phyloP scores from a whole-genome alignment of 2,329 filamentous ascomycete genomes.

The Arthrobotrys sinensis region DNA sequence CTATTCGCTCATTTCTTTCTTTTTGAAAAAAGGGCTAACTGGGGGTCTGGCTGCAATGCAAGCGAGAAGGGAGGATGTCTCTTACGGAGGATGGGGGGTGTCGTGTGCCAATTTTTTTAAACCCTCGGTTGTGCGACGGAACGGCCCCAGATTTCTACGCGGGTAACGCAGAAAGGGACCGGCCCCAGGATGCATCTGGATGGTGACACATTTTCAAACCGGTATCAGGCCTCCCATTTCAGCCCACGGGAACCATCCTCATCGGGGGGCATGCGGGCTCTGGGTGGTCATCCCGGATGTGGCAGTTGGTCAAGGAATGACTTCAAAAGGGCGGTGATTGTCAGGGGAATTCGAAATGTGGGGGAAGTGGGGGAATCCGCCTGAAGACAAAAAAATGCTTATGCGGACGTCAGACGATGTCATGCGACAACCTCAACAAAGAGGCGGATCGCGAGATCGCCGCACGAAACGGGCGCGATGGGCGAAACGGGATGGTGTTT shows the following conservation, averaged over 20 bases:
- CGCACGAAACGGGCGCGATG: not conserved
- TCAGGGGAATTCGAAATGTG: conserved; percentile 17
- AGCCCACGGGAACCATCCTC: not conserved
- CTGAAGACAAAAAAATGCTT: not conserved
- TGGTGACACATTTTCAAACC: not conserved
- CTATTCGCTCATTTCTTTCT: conserved; percentile 26
- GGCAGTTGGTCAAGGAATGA: conserved; percentile 1
- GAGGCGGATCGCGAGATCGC: not conserved
- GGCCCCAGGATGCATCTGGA: conserved; percentile 13
- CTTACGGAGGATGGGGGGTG: not conserved
- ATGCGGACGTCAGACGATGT: not conserved
- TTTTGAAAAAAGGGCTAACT: not conserved
- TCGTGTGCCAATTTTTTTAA: conserved; percentile 16
- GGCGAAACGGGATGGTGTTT: too few species aligned
- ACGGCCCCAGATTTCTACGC: conserved; percentile 20
- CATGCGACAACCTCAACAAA: conserved; percentile 6
- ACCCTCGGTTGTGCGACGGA: conserved; percentile 20
- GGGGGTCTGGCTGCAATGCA: not conserved
- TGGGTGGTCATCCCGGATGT: conserved; percentile 4
- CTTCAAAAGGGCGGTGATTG: conserved; percentile 14
- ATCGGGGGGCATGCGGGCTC: not conserved
- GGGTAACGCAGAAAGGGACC: not conserved
- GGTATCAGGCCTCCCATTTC: conserved; percentile 11
- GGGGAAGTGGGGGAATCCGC: not conserved
- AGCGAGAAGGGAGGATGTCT: not conserved